Evolutionary conservation across 1,139 yeast species (phyloP).

Genomic region (Sugiyamaella pinicola): DNA sequence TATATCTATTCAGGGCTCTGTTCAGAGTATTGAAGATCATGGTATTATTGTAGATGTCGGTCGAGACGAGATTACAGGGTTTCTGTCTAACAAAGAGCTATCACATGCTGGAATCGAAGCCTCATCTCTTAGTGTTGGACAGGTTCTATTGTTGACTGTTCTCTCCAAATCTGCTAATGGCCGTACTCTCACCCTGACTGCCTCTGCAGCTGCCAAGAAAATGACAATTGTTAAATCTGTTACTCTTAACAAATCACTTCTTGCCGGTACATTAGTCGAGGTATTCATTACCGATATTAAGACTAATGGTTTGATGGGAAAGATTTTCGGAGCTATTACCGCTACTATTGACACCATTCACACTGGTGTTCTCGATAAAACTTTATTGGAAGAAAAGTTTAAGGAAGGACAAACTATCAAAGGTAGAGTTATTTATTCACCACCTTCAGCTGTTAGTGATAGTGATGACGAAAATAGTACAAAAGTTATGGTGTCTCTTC

Average conservation of each 20-base stretch:
- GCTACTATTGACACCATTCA: constrained; percentile 75
- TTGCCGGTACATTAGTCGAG: constrained; percentile 83
- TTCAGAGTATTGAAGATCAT: constrained; percentile 84
- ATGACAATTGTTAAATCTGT: constrained; percentile 54
- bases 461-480: constrained; percentile 55
- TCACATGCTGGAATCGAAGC: constrained; percentile 38
- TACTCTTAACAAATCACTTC: constrained; percentile 71
- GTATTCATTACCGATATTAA: constrained; percentile 65
- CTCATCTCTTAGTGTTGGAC: constrained; percentile 48
- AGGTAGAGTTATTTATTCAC: constrained; percentile 69
- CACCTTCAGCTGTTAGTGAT: constrained; percentile 40
- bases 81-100: constrained; percentile 71
- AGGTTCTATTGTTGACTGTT: constrained; percentile 43
- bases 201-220: constrained; percentile 48
- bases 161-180: constrained; percentile 45
- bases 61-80: constrained; percentile 56
- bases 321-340: constrained; percentile 72
- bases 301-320: constrained; percentile 59
- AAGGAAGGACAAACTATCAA: constrained; percentile 66
- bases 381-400: constrained; percentile 60
- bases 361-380: constrained; percentile 51
- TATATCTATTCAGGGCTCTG: constrained; percentile 70
- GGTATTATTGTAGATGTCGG: constrained; percentile 83
- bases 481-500: constrained; percentile 63
- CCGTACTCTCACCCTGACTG: constrained; percentile 64